Conservation (phyloP, 805 yeast species). For the Candida maesae region DNA sequence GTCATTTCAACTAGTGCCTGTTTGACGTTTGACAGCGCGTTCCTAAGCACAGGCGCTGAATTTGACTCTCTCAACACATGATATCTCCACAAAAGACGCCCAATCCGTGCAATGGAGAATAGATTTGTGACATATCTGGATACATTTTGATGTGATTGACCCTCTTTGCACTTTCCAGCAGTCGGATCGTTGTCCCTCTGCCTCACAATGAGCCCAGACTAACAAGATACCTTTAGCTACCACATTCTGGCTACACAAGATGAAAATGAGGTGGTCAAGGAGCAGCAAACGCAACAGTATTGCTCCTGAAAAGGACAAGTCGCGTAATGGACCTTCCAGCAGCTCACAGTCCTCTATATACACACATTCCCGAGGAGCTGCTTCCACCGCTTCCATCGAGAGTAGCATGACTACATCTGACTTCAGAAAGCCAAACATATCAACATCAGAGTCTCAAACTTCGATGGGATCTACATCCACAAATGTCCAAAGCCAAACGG, state of each 20-base stretch:
- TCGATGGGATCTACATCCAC: constrained; percentile 4
- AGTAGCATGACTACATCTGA: constrained; percentile 3
- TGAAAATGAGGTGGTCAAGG: constrained; percentile 32
- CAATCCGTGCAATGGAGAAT: no score
- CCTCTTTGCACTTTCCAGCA: no score
- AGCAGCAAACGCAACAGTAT: constrained; percentile 26
- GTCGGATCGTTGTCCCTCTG: no score
- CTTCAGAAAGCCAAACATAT: background rate
- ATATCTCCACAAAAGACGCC: no score
- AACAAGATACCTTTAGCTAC: constrained; percentile 5
- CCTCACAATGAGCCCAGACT: constrained; percentile 3
- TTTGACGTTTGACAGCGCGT: background rate
- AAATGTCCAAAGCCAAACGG: constrained; percentile 4
- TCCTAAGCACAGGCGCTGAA: no score
- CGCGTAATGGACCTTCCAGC: constrained; percentile 4
- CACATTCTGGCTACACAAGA: constrained; percentile 12
- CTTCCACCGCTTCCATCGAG: constrained; percentile 10
- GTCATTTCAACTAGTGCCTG: background rate
- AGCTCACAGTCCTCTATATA: constrained; percentile 6
- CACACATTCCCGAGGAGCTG: constrained; percentile 5
- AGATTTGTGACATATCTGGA: no score
- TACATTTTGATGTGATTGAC: background rate
- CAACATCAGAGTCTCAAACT: constrained; percentile 3
- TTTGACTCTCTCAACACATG: no score
- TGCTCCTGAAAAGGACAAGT: constrained; percentile 17